Evolutionary conservation across 192 early-diverging fungal genomes (phyloP), one percentile per base, ranked within the genome.

Genomic region (Backusella psychrophila): DNA sequence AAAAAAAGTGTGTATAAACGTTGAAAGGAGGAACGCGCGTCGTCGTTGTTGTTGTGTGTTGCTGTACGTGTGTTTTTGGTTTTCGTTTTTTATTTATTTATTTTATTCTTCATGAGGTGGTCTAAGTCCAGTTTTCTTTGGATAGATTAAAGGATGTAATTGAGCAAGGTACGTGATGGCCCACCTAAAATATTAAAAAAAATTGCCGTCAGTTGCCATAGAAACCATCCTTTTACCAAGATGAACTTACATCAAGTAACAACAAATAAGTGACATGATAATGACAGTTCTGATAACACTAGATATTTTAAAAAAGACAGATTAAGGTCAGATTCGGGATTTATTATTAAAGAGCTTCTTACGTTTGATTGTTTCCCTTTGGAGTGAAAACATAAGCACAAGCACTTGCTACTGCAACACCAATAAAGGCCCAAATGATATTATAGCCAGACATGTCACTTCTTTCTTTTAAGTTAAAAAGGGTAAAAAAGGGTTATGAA

Each of bases 141-240:
- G 95, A 21, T 86, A 82, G 53, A 96, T 87, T 38, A 96, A 85
- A 26, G 95, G 95, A 75, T 96, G 87, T 5, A 95, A 81, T 87
- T 96, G 95, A 42, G 94, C 94, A 67, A 96, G 81, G 79, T 95
- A 96, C 36, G 94, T 95, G 72, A 96, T 85, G 0, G 92, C 93
- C 95, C 95, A 96, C 93, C 92, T 95, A 78, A 4, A 77, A 38
- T 72, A 56, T 52, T 6, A 35, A 41, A 75, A 29, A 53, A 33
- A 35, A 21, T 19, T 15, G 4, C 15, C 0, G 44, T 11, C 2
- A 36, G 34, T 69, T 74, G 26, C 17, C 36, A 39, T 65, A 71
- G 15, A 42, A 12, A 26, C 23, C 36, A 2, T 21, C 31, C 12
- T 66, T 49, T n/a, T 7, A 19, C 5, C 15, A 49, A 49, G 46